A percentile compares a stretch with the other conserved stretches of the same genome.
These are phyloP conservation scores for Penicillium crystallinum DNA, from an alignment of 495 filamentous ascomycete species.

Conservation along the genomic window DNA sequence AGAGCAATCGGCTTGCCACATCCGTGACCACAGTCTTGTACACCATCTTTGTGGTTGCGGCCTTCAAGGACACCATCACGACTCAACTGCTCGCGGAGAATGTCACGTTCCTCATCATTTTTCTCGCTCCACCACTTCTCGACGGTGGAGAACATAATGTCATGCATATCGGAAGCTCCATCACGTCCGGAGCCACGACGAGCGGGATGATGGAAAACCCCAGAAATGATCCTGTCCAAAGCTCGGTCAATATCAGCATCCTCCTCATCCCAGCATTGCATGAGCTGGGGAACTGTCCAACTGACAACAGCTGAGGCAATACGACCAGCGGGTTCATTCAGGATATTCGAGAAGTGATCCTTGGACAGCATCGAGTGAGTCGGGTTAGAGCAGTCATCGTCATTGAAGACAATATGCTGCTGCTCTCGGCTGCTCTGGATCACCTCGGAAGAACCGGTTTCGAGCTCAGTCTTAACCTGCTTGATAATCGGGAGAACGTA, in stretches of 20 bases:
- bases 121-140: conserved; percentile 74
- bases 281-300: conserved; percentile 81
- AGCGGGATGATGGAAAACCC: conserved; percentile 84
- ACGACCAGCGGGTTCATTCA: conserved; percentile 84
- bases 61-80: conserved; percentile 69
- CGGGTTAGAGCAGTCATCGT: conserved; percentile 68
- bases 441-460: conserved; percentile 77
- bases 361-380: conserved; percentile 97
- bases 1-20: conserved; percentile 68
- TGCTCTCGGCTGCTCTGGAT: conserved; percentile 73
- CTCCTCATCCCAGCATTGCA: conserved; percentile 80
- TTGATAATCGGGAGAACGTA: conserved; percentile 79
- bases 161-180: conserved; percentile 66
- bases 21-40: conserved; percentile 79
- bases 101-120: conserved; percentile 51
- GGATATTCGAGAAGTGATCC: conserved; percentile 82
- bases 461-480: conserved; percentile 78
- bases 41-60: conserved; percentile 77
- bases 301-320: conserved; percentile 70
- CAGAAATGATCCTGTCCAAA: conserved; percentile 68
- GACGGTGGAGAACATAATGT: conserved; percentile 71
- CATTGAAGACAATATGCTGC: conserved; percentile 80
- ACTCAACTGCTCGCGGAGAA: conserved; percentile 65
- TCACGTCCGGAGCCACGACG: conserved; percentile 64
- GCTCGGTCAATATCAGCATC: conserved; percentile 58